phyloP scores from a whole-genome alignment of 2,329 filamentous ascomycete species.

The Colletotrichum sp. region DNA sequence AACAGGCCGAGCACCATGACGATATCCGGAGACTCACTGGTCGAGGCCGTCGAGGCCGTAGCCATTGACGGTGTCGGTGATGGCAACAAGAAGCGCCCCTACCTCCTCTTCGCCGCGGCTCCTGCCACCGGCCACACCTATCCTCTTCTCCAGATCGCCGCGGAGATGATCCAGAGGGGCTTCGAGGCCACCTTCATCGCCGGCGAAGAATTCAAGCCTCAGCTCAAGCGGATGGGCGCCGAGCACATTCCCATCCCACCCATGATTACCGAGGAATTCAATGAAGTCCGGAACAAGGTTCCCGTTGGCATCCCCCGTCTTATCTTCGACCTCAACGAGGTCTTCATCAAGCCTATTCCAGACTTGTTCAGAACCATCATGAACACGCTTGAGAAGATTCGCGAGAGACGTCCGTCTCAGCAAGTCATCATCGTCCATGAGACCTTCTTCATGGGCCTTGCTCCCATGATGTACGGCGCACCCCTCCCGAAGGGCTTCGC shows the following conservation, averaged over 20 bases:
- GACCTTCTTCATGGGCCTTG: conserved; percentile 37
- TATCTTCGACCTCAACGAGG: conserved; percentile 35
- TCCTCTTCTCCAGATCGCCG: conserved; percentile 36
- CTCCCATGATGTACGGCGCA: conserved; percentile 41
- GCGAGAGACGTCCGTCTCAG: conserved; percentile 33
- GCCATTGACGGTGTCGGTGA: neutral
- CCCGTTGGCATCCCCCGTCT: conserved; percentile 30
- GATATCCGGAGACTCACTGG: neutral
- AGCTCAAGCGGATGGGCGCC: conserved; percentile 41
- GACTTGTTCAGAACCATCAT: conserved; percentile 36
- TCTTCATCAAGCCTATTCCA: conserved; percentile 38
- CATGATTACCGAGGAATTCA: conserved; percentile 21
- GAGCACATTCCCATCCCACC: conserved; percentile 31
- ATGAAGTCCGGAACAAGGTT: conserved; percentile 19
- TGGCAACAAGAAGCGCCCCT: conserved; percentile 25
- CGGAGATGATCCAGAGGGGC: conserved; percentile 39
- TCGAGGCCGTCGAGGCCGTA: neutral
- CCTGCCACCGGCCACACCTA: conserved; percentile 34
- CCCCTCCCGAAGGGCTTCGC: conserved; percentile 41
- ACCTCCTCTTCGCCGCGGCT: conserved; percentile 32
- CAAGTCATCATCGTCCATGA: conserved; percentile 51
- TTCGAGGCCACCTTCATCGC: conserved; percentile 48
- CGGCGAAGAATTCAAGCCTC: conserved; percentile 36
- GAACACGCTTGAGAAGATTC: conserved; percentile 36
- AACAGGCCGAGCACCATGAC: neutral